Evolutionary conservation across 2,329 filamentous ascomycete species (phyloP), one percentile per base, ranked within the genome.

Genomic region (Coniella lustricola): DNA sequence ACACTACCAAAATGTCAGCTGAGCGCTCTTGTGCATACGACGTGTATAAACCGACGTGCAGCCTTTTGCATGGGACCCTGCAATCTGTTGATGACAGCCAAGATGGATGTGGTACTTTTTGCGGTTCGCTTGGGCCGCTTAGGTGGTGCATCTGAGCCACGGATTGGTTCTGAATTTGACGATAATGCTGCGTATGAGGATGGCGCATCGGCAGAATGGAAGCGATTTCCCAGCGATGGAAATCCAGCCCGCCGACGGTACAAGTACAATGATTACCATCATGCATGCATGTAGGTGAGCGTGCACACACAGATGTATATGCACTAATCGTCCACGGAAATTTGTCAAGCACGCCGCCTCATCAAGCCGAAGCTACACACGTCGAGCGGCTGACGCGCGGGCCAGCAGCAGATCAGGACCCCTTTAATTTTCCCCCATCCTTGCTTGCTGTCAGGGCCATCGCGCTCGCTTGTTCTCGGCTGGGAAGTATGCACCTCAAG

Each of bases 301-400:
- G 25, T 29, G 10, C 25, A 29, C 10, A 38, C 44, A 48, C 34
- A 31, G n/a, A 17, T 35, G 33, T 36, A 31, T 16, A 21, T 18
- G 20, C 25, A 33, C 44, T 46, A 29, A 29, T 29, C 10, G 25
- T 10, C 25, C 25, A 29, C 34, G 33, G 46, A 47, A 44, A 33
- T 50, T 52, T 44, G n/a, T 46, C 18, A 18, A 40, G 42, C 21
- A 29, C 25, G 18, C 48, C 33, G 18, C 25, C 34, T 44, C 41
- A 29, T 29, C 25, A 29, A 29, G 25, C 5, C 5, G 5, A 29
- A 10, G 25, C 5, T 29, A 10, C 25, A 10, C 25, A 29, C 34
- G 46, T 40, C 37, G 50, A 34, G 31, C 44, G 36, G 39, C 50
- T 50, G 50, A 50, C 47, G 50, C 50, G 50, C 50, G 50, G 50